Evolutionary conservation across 768 basidiomycete genomes (phyloP), one percentile per base, ranked within the genome.

Genomic region (Daedaleopsis nitida): DNA sequence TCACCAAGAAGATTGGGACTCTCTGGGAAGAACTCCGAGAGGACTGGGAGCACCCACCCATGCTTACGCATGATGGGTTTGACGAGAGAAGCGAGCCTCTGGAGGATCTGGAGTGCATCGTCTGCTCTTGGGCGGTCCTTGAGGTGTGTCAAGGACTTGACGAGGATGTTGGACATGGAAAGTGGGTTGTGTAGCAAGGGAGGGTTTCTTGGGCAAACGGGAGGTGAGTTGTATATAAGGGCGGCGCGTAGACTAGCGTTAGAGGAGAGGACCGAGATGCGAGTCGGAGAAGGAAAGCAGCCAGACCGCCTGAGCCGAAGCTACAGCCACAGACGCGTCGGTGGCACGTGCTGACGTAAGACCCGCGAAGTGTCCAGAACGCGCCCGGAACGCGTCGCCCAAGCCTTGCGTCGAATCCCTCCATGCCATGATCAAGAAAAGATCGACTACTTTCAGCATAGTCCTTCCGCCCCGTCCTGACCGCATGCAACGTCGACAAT

Each of bases 51-150:
- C 27, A 82, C 79, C 95, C 95, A 98, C 5, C 76, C 76, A 66
- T 88, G 88, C 65, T 88, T 92, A 59, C 87, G 80, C 95, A 97
- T 97, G 65, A 98, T 94, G 8, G 96, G 96, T 73, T 95, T 96
- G 52, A 96, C 93, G 52, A 92, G 80, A 1, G 87, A 86, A 0
- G 89, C 87, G 34, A 92, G 80, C 63, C 81, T 81, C 66, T 89
- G 83, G 39, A 95, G 80, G 70, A 91, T 77, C 16, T 78, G 72
- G 45, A 92, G 78, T 17, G 93, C 92, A 42, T 83, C 80, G 63
- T 89, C 83, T 47, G 86, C 82, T 66, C 84, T 83, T 42, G 87
- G 87, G 68, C 80, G 81, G 59, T 81, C 83, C 62, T 85, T 89
- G 63, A 94, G 80, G 71, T 91, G 86, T 19, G 86, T 86, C 64